Percentiles rank a stretch among this genome's conserved stretches.
Conservation (phyloP, 2,329 filamentous ascomycete species). For the Cadophora gregata region DNA sequence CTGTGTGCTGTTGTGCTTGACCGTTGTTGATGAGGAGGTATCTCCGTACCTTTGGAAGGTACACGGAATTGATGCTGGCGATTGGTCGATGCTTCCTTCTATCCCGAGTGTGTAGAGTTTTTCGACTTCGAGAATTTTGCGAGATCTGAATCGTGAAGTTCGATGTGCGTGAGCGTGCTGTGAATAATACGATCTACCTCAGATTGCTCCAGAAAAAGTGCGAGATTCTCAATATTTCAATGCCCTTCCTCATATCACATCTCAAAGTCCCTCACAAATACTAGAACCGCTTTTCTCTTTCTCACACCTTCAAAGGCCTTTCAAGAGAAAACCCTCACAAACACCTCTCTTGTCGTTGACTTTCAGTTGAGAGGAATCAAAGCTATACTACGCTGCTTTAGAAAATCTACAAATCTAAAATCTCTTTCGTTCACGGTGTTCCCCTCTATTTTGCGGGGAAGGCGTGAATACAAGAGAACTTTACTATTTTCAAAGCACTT, state of each 20-base stretch:
- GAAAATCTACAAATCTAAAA: neutral
- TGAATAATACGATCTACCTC: neutral
- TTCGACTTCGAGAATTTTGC: neutral
- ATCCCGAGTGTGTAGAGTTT: neutral
- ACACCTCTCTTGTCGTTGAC: neutral
- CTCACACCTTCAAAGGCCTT: neutral
- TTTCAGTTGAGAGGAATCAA: no score
- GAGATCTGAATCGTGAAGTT: neutral
- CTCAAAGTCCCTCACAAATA: neutral
- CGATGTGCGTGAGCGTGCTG: neutral
- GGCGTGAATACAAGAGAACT: slow-evolving; percentile 2
- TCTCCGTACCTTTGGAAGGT: neutral
- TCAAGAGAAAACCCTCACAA: neutral
- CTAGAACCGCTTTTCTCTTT: neutral
- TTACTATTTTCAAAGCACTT: neutral
- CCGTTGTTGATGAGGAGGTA: neutral
- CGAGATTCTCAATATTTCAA: slow-evolving; percentile 22
- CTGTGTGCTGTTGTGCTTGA: neutral
- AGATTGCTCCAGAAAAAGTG: no score
- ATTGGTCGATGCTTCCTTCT: neutral
- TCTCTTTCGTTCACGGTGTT: neutral
- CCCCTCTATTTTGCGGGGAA: slow-evolving; percentile 1
- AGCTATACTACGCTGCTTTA: neutral
- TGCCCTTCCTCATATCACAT: neutral
- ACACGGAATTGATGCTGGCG: neutral